Conservation (phyloP, 23 red algal genomes). For the Gracilaria gracilis region DNA sequence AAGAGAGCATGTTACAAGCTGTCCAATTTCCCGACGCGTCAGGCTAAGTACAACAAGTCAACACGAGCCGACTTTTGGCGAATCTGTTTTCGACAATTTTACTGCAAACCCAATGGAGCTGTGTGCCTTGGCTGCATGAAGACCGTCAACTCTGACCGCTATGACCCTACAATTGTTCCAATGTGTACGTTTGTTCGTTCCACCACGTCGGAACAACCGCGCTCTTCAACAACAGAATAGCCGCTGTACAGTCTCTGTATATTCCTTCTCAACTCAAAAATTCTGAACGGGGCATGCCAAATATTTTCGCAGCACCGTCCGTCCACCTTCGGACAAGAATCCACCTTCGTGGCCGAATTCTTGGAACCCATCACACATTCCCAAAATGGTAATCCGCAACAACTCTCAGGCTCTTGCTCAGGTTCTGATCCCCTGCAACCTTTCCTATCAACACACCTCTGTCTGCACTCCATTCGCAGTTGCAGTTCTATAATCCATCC, state of each 20-base stretch:
- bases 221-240: not conserved
- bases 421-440: too few relatives aligned
- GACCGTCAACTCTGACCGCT: not conserved
- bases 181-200: slow-evolving; percentile 44
- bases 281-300: too few relatives aligned
- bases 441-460: too few relatives aligned
- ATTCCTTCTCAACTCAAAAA: not conserved
- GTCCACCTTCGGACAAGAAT: too few relatives aligned
- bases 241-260: not conserved
- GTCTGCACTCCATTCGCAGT: too few relatives aligned
- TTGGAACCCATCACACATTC: too few relatives aligned
- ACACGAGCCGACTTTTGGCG: slow-evolving; percentile 33
- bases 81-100: slow-evolving; percentile 53
- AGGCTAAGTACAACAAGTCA: not conserved
- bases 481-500: too few relatives aligned
- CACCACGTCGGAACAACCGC: not conserved
- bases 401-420: too few relatives aligned
- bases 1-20: slow-evolving; percentile 28
- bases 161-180: slow-evolving; percentile 29
- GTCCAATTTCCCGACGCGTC: slow-evolving; percentile 22
- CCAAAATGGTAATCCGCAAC: too few relatives aligned
- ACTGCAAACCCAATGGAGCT: slow-evolving; percentile 11
- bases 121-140: slow-evolving; percentile 50
- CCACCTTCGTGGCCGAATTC: too few relatives aligned
- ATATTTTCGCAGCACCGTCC: too few relatives aligned